Evolutionary conservation across 2,329 filamentous ascomycete species (phyloP).

Genomic region (Alternaria conjuncta): DNA sequence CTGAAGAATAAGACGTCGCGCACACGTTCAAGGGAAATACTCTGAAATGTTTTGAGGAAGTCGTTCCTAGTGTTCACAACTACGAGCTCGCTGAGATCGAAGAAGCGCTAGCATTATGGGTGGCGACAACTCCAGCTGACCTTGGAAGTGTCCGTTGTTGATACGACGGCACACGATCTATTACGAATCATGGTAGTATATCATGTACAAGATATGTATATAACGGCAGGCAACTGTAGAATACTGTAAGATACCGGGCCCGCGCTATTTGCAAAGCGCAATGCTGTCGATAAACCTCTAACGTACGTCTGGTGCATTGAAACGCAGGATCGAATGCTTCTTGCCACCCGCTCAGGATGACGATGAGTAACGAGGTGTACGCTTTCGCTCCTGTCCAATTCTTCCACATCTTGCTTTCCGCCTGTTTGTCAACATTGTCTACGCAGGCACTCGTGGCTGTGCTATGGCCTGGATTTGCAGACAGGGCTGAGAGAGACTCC

Average conservation of each 20-base stretch:
- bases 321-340: too few relatives aligned
- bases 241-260: background rate
- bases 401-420: background rate
- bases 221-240: background rate
- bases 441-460: too few relatives aligned
- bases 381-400: background rate
- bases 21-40: background rate
- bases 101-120: background rate
- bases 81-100: background rate
- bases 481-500: background rate
- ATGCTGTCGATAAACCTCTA: background rate
- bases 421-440: background rate
- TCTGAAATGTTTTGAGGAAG: background rate
- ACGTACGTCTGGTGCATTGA: background rate
- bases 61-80: background rate
- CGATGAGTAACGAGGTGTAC: background rate
- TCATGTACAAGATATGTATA: background rate
- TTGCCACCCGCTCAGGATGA: too few relatives aligned
- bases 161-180: background rate
- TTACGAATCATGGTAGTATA: background rate
- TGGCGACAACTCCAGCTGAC: background rate
- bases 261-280: background rate
- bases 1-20: slow-evolving; percentile 24
- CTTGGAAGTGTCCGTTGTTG: background rate
- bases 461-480: background rate